These are phyloP conservation scores for Aureobasidium sp. DNA, from an alignment of 2,329 filamentous ascomycete species.

Conservation along the genomic window DNA sequence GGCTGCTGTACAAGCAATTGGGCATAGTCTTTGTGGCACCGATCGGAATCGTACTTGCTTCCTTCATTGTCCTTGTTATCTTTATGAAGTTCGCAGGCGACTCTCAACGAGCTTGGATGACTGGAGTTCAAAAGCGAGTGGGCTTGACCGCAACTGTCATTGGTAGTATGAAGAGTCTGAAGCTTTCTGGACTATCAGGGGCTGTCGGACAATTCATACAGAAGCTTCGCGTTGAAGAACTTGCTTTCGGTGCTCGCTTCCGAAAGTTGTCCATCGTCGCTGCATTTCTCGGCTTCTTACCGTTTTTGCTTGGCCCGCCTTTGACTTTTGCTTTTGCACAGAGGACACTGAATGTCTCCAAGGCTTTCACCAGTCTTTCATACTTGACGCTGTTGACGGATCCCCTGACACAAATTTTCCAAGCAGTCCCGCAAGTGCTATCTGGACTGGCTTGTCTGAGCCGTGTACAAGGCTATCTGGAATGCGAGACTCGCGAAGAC, in stretches of 20 bases:
- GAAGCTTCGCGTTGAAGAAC: background rate
- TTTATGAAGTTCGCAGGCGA: background rate
- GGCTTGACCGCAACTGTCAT: background rate
- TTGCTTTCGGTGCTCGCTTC: background rate
- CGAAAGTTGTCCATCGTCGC: background rate
- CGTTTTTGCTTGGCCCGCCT: background rate
- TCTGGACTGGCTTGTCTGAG: background rate
- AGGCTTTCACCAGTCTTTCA: background rate
- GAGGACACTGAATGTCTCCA: background rate
- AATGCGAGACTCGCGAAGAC: background rate
- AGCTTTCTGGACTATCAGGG: background rate
- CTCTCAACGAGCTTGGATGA: background rate
- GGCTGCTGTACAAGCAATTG: conserved; percentile 8
- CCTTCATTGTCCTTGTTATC: background rate
- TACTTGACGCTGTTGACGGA: background rate
- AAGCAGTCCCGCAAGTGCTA: background rate
- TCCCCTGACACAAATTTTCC: background rate
- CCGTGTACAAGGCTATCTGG: background rate
- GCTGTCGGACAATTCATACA: background rate
- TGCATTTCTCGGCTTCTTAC: background rate
- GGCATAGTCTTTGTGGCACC: conserved; percentile 9
- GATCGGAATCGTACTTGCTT: background rate
- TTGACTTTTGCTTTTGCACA: background rate
- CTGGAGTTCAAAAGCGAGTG: background rate
- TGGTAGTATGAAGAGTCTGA: background rate